Evolutionary conservation across 148 eudicot species (phyloP), one percentile per base, ranked within the genome.

Genomic region (Silene latifolia): DNA sequence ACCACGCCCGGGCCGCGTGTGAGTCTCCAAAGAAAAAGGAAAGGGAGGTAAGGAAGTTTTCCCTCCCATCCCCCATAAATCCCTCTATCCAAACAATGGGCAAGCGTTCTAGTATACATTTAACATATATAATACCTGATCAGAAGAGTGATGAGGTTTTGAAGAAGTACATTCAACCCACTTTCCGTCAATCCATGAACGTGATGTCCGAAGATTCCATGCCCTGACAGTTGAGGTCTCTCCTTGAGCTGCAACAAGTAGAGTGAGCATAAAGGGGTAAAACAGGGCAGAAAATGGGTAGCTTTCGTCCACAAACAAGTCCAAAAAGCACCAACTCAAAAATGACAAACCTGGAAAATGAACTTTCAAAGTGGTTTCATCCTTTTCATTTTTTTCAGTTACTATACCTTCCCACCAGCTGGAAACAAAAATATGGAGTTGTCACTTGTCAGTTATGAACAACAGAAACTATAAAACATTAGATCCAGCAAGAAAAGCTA

Each of bases 391-490:
- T 83, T 87, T 90, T 77, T 90, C 98, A 48, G 87, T 80, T 53
- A 96, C 77, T 63, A 92, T 81, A 80, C 98, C 99, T 78, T 96
- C 99, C 75, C 94, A 81, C 98, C 98, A 96, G 85, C 99, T 95
- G 83, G 64, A 78, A 81, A 82, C 68, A 68, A 69, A 80, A 75
- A 67, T 24, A 60, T 0, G 51, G 13, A 25, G 51, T 39, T 7
- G 51, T 39, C 51, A 27, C 44, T 29, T 32, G 70, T 67, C 51
- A 64, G 68, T 29, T 64, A 29, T 3, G 39, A 29, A 18, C 8
- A 64, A 32, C 3, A 1, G 68, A 25, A 58, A 17, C 19, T 18
- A 32, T 32, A 60, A 27, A 29, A 64, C 44, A 51, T 15, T 11
- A 29, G 51, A 13, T 10, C 1, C 11, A 69, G 25, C 13, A 2